Conservation (phyloP, 192 early-diverging fungal genomes). For the Lunasporangiospora selenospora region DNA sequence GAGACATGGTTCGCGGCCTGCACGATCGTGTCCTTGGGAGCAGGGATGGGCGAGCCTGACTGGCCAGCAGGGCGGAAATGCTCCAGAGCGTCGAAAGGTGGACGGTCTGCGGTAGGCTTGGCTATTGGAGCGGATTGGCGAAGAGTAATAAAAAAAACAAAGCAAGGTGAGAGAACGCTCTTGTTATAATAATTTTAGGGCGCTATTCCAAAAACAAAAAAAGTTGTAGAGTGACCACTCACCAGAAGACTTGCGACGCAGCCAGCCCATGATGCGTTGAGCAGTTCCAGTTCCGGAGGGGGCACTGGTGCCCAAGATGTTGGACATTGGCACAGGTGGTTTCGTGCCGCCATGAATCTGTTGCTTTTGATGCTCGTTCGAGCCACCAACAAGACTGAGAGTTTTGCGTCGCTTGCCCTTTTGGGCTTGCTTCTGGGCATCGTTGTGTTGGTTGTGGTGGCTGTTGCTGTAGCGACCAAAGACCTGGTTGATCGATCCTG, state of each 20-base stretch:
- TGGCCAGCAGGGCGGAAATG: conserved; percentile 6
- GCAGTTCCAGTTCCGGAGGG: conserved; percentile 47
- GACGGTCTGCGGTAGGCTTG: conserved; percentile 21
- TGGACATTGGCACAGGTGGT: conserved; percentile 28
- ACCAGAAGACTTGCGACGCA: conserved; percentile 69
- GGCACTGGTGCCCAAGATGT: conserved; percentile 5
- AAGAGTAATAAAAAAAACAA: conserved; percentile 12
- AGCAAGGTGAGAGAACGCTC: not conserved
- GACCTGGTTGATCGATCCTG: conserved; percentile 35
- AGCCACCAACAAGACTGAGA: conserved; percentile 36
- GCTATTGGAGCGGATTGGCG: conserved; percentile 5
- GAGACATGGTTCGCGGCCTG: too few species aligned
- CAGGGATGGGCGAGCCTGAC: conserved; percentile 12
- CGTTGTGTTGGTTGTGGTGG: not conserved
- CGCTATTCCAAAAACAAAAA: not conserved
- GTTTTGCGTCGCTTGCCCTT: conserved; percentile 45
- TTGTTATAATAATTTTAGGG: not conserved
- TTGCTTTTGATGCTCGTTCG: conserved; percentile 30
- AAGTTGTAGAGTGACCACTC: conserved; percentile 13
- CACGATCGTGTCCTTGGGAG: too few species aligned
- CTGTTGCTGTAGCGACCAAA: conserved; percentile 20
- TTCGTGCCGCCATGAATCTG: conserved; percentile 38
- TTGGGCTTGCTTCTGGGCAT: conserved; percentile 2
- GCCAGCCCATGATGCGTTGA: conserved; percentile 79
- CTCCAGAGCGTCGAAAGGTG: conserved; percentile 9